These are phyloP conservation scores for Coemansia sp. DNA, from an alignment of 192 early-diverging fungal genomes.

Conservation along the genomic window DNA sequence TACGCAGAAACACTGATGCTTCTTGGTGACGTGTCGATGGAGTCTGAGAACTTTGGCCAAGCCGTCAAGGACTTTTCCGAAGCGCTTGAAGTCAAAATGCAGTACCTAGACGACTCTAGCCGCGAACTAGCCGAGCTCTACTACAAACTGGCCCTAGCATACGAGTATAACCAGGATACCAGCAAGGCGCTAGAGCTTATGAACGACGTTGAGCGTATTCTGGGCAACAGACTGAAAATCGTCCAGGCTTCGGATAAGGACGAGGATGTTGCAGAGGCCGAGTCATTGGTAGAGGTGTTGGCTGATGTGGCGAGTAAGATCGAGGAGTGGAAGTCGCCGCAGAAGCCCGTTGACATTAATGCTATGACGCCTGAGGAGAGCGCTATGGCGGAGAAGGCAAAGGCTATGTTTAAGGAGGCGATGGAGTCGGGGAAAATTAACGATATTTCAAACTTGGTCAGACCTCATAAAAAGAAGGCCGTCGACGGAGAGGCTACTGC, in stretches of 20 bases:
- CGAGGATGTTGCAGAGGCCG: slow-evolving; percentile 24
- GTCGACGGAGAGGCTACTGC: slow-evolving; percentile 6
- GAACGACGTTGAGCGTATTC: slow-evolving; percentile 47
- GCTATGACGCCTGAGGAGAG: slow-evolving; percentile 29
- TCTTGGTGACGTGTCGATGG: slow-evolving; percentile 85
- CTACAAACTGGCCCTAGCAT: slow-evolving; percentile 56
- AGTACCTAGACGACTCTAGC: slow-evolving; percentile 32
- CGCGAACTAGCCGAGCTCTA: slow-evolving; percentile 56
- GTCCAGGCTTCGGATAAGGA: slow-evolving; percentile 12
- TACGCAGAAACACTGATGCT: slow-evolving; percentile 61
- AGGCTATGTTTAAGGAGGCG: slow-evolving; percentile 42
- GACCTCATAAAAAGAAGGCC: slow-evolving; percentile 23
- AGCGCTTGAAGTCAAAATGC: slow-evolving; percentile 41
- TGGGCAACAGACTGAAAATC: slow-evolving; percentile 25
- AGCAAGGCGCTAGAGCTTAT: slow-evolving; percentile 43
- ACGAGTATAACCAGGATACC: slow-evolving; percentile 53
- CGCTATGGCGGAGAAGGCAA: slow-evolving; percentile 44
- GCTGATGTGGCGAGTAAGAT: slow-evolving; percentile 46
- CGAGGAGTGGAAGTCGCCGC: slow-evolving; percentile 49
- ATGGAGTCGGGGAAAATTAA: slow-evolving; percentile 48
- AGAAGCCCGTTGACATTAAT: slow-evolving; percentile 23
- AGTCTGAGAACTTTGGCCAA: slow-evolving; percentile 68
- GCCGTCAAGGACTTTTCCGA: slow-evolving; percentile 45
- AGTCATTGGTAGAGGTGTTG: slow-evolving; percentile 39
- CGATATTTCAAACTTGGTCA: slow-evolving; percentile 41